Evolutionary conservation across 768 basidiomycete genomes (phyloP).

Genomic region (Auricularia cornea): DNA sequence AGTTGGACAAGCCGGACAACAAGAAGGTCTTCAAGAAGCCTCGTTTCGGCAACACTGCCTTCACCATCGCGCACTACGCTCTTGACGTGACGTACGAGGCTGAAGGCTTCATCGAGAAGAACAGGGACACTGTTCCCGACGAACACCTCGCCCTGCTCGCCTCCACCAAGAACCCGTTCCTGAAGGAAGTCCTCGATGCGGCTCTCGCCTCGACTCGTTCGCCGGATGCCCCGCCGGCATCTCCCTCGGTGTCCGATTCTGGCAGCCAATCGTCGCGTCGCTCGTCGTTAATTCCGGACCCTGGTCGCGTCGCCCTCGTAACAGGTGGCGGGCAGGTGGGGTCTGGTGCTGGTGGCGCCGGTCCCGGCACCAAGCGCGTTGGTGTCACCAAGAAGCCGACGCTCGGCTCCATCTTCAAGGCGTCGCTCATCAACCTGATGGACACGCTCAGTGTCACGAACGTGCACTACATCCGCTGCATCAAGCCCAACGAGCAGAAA

Average conservation of each 20-base stretch:
- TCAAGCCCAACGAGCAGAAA: slow-evolving; percentile 97
- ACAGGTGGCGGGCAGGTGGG: slow-evolving; percentile 26
- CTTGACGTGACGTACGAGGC: slow-evolving; percentile 97
- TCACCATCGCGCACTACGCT: slow-evolving; percentile 97
- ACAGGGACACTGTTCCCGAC: slow-evolving; percentile 96
- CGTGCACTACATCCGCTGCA: slow-evolving; percentile 98
- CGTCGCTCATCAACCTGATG: slow-evolving; percentile 88
- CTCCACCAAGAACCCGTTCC: slow-evolving; percentile 80
- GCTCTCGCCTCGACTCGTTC: slow-evolving; percentile 68
- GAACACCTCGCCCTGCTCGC: slow-evolving; percentile 90
- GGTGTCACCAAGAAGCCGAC: slow-evolving; percentile 85
- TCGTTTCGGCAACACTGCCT: slow-evolving; percentile 88
- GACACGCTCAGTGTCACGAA: slow-evolving; percentile 96
- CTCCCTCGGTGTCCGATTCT: slow-evolving; percentile 72
- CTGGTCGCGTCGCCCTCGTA: slow-evolving; percentile 68
- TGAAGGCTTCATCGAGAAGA: slow-evolving; percentile 98
- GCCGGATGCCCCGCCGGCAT: slow-evolving; percentile 59
- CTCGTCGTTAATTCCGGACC: slow-evolving; percentile 80
- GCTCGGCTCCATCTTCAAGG: slow-evolving; percentile 97
- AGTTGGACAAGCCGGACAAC: slow-evolving; percentile 78
- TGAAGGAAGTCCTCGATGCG: slow-evolving; percentile 90
- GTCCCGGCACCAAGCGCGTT: slow-evolving; percentile 40
- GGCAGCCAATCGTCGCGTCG: slow-evolving; percentile 71
- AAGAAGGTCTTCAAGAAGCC: slow-evolving; percentile 95
- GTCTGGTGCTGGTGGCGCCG: slow-evolving; percentile 27